Base-by-base conservation (phyloP, 768 basidiomycete genomes). In the Macrolepiota fuliginosa region DNA sequence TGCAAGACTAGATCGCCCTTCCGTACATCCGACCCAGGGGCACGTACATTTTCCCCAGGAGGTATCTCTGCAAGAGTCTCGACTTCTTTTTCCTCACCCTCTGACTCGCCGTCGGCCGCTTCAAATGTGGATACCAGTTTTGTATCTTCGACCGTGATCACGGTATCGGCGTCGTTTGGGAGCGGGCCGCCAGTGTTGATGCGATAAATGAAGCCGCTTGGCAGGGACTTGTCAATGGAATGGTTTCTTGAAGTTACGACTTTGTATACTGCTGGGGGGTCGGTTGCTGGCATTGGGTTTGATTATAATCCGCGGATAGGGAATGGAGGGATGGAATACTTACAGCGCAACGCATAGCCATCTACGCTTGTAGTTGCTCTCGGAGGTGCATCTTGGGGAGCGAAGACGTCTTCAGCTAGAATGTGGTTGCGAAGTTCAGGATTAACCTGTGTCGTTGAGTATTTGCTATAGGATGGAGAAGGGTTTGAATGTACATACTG, bases 91-190 rank as follows among this genome's bases (percentile, higher is more conserved):
- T 96, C 93, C 68, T 95, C 93, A 2, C 78, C 74, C 62, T 80
- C 76, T 22, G 62, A 17, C 36, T 71, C 65, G 17, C 76, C 74
- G 19, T 76, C 70, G 2, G 68, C 66, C 32, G 77, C 77, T 52
- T 75, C 71, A 56, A 73, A 63, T 1, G 83, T 81, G 2, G 84
- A 84, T n/a, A 85, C 77, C 6, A 96, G 79, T 60, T 84, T 82
- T 0, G 94, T 96, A 70, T 96, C 94, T 74, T 96, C 94, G 19
- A 96, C 94, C 93, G 95, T 96, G 72, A 96, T 87, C 2, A 94
- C 88, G 0, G 91, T 77, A 69, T 95, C 88, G 6, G 88, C 73
- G 4, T 90, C 92, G 0, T 74, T 70, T 1, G 94, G 94, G 2
- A 96, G 75, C 0, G 92, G 90, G 0, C 84, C 89, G 5, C 94